Percentiles rank a stretch among this genome's conserved stretches.
phyloP scores from a whole-genome alignment of 345 rosid species.

The Lepidium didymum region DNA sequence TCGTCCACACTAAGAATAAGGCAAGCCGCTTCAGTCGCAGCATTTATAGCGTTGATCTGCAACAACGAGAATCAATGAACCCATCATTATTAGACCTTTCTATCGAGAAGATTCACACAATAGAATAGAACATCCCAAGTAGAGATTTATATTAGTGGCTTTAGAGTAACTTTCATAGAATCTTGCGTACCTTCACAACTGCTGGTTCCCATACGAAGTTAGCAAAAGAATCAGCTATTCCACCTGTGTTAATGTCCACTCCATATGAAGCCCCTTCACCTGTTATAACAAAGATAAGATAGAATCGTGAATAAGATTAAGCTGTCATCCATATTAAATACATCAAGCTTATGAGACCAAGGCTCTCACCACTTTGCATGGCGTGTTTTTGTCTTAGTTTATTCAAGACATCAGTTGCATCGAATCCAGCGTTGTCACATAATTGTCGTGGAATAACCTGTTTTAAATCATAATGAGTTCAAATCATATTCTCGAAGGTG shows the following conservation, averaged over 20 bases:
- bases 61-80: background rate
- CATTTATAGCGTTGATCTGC: slow-evolving; percentile 95
- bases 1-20: slow-evolving; percentile 93
- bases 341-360: background rate
- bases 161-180: background rate
- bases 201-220: slow-evolving; percentile 99
- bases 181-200: slow-evolving; percentile 66
- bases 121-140: background rate
- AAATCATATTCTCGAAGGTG: background rate
- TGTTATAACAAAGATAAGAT: slow-evolving; percentile 20
- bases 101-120: background rate
- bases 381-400: slow-evolving; percentile 96
- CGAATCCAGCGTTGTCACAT: slow-evolving; percentile 99
- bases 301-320: background rate
- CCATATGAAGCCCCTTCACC: slow-evolving; percentile 94
- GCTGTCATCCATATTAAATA: background rate
- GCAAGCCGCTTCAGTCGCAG: slow-evolving; percentile 99
- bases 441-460: slow-evolving; percentile 96
- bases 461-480: background rate
- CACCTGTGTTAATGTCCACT: slow-evolving; percentile 93
- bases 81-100: background rate
- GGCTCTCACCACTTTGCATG: slow-evolving; percentile 62
- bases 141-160: background rate
- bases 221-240: slow-evolving; percentile 89
- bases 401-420: slow-evolving; percentile 97